Percentiles rank a stretch among this genome's conserved stretches.
Conservation (phyloP, 2,329 filamentous ascomycete species). For the Aaosphaeria pasadenensis region DNA sequence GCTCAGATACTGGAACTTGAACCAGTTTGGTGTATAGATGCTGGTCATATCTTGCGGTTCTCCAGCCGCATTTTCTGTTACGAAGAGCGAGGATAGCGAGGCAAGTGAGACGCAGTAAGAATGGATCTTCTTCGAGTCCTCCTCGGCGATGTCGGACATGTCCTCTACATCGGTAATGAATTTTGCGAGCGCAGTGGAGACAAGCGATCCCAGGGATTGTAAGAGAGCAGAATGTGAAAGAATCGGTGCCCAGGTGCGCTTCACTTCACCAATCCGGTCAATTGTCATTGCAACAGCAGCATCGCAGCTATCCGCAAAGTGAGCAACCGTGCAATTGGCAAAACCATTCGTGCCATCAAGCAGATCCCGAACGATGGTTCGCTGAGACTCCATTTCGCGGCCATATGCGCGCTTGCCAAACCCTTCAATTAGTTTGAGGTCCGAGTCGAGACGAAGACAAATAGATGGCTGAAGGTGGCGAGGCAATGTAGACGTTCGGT, state of each 20-base stretch:
- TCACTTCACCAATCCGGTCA: constrained; percentile 56
- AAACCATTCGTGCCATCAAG: constrained; percentile 64
- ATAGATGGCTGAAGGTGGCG: constrained; percentile 30
- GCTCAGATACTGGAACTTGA: constrained; percentile 62
- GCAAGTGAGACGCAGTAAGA: constrained; percentile 55
- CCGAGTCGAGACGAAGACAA: constrained; percentile 49
- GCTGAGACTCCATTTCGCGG: constrained; percentile 63
- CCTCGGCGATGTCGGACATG: constrained; percentile 61
- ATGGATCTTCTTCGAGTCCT: constrained; percentile 59
- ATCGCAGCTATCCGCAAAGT: constrained; percentile 59
- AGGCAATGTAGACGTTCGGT: constrained; percentile 27
- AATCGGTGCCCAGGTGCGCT: constrained; percentile 56
- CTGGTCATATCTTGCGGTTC: constrained; percentile 54
- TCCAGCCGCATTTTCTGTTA: constrained; percentile 41
- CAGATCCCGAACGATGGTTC: constrained; percentile 60
- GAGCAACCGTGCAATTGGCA: constrained; percentile 55
- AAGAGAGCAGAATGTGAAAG: constrained; percentile 59
- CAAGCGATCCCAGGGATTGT: constrained; percentile 59
- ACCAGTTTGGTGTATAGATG: constrained; percentile 61
- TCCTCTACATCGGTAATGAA: constrained; percentile 62
- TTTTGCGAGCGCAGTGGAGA: constrained; percentile 57
- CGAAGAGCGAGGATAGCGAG: constrained; percentile 56
- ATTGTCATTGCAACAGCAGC: constrained; percentile 57
- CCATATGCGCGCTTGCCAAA: constrained; percentile 62
- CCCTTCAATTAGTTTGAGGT: constrained; percentile 55